Base-by-base conservation (phyloP, 768 basidiomycete species). In the Chlorophyllum brunneum region DNA sequence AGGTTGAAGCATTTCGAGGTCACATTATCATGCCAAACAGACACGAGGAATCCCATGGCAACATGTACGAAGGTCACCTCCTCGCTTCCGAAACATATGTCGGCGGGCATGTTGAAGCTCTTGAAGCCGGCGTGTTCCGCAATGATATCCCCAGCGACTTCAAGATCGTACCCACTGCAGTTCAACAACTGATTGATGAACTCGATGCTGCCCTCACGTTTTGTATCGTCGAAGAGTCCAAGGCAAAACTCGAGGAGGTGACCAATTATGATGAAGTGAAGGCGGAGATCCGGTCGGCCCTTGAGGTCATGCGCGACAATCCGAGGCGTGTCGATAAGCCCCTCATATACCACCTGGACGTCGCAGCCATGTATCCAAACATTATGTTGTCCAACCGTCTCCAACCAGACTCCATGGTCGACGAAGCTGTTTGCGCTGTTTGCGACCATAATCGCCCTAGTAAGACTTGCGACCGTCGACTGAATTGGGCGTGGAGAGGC, bases 331-430 rank as follows among this genome's bases (percentile, higher is more conserved):
- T 76, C 37, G 95, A 98, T 72, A 89, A 85, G 10, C 97, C 97
- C 0, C 82, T 98, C 57, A 98, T 99, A 63, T 99, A 99, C 70
- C 97, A 99, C 68, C 70, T 98, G 62, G 97, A 99, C 62, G 97
- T 99, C 56, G 97, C 97, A 2, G 97, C 97, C 57, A 99, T 99
- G 97, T 98, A 99, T 67, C 97, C 97, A 51, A 99, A 98, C 69
- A 98, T 99, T 81, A 99, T 99, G 97, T 86, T 99, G 75, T 98
- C 95, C 15, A 99, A 99, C 65, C 91, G 97, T 29, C 78, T 99
- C 2, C 97, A 99, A 60, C 97, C 97, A 2, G 97, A 99, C 69
- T 97, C 97, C 1, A 89, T 98, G 73, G 88, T 98, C 8, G 92
- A 95, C 62, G 97, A 98, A 67, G 84, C 95, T 16, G 88, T 86